phyloP scores from a whole-genome alignment of 371 early-diverging fungal species.

The Enteropsectra breve region DNA sequence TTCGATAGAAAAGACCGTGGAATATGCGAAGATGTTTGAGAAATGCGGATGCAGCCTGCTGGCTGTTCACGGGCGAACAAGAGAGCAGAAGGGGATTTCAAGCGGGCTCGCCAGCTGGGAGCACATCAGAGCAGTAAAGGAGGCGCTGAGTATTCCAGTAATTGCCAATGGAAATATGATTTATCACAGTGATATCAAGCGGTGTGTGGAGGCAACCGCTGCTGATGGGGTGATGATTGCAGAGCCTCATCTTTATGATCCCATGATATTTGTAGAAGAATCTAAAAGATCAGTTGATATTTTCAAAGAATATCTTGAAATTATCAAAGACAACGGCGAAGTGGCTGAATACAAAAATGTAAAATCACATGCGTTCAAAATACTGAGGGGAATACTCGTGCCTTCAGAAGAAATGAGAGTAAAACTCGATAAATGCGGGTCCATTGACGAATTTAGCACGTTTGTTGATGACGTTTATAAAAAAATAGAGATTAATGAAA shows the following conservation, averaged over 20 bases:
- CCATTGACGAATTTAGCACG: constrained; percentile 13
- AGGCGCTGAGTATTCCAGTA: constrained; percentile 71
- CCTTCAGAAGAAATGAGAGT: neutral
- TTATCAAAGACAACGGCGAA: constrained; percentile 22
- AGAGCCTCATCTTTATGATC: constrained; percentile 56
- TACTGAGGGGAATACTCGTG: constrained; percentile 22
- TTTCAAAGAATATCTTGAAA: constrained; percentile 40
- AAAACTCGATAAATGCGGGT: constrained; percentile 24
- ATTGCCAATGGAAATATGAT: constrained; percentile 92
- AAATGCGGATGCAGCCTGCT: constrained; percentile 71
- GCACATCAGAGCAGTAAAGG: constrained; percentile 77
- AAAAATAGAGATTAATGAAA: neutral
- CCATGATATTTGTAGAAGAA: constrained; percentile 64
- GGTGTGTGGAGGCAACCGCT: constrained; percentile 75
- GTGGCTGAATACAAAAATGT: constrained; percentile 11
- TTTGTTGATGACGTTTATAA: constrained; percentile 17
- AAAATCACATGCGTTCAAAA: constrained; percentile 48
- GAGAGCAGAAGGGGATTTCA: constrained; percentile 86
- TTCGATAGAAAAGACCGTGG: constrained; percentile 75
- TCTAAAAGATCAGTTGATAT: constrained; percentile 36
- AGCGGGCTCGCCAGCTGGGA: constrained; percentile 93
- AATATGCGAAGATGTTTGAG: constrained; percentile 88
- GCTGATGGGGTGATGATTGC: constrained; percentile 86
- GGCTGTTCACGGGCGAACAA: constrained; percentile 83
- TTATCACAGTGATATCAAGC: constrained; percentile 72